Evolutionary conservation across 805 yeast species (phyloP).

Genomic region (Zygoascus biomembranicola): DNA sequence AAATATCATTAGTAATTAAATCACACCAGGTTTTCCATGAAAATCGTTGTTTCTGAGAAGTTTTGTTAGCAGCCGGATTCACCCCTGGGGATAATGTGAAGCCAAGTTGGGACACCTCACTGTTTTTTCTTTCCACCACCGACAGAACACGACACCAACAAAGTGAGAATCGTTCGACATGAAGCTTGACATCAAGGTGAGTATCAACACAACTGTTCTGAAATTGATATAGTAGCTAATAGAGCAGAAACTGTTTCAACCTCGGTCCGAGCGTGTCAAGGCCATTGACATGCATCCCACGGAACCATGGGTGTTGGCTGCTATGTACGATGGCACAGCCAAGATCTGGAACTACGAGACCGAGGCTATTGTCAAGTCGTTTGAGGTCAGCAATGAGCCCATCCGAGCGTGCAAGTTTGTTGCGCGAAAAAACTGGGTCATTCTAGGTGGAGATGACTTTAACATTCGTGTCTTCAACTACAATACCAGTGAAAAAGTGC

Average conservation of each 20-base stretch:
- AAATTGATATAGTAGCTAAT: conserved; percentile 4
- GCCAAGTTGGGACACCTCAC: not conserved
- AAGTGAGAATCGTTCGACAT: conserved; percentile 21
- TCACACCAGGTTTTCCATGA: no score
- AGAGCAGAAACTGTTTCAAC: conserved; percentile 64
- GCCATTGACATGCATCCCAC: conserved; percentile 97
- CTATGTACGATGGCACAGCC: conserved; percentile 81
- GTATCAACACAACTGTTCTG: conserved; percentile 31
- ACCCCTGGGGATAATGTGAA: not conserved
- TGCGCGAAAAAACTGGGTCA: conserved; percentile 95
- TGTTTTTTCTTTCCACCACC: not conserved
- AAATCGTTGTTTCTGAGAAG: no score
- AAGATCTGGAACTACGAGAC: conserved; percentile 96
- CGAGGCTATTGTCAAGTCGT: conserved; percentile 66
- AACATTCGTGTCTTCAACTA: conserved; percentile 88
- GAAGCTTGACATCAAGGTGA: conserved; percentile 44
- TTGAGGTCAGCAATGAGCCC: conserved; percentile 94
- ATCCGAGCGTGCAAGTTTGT: conserved; percentile 92
- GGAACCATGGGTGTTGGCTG: conserved; percentile 93
- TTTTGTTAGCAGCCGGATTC: no score
- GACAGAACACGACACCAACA: conserved; percentile 1
- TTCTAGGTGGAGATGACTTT: conserved; percentile 94
- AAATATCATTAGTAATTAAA: no score
- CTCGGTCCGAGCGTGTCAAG: conserved; percentile 93
- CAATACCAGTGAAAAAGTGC: conserved; percentile 88